Evolutionary conservation across 2,329 filamentous ascomycete genomes (phyloP), one percentile per base, ranked within the genome.

Genomic region (Sphaceloma murrayae): DNA sequence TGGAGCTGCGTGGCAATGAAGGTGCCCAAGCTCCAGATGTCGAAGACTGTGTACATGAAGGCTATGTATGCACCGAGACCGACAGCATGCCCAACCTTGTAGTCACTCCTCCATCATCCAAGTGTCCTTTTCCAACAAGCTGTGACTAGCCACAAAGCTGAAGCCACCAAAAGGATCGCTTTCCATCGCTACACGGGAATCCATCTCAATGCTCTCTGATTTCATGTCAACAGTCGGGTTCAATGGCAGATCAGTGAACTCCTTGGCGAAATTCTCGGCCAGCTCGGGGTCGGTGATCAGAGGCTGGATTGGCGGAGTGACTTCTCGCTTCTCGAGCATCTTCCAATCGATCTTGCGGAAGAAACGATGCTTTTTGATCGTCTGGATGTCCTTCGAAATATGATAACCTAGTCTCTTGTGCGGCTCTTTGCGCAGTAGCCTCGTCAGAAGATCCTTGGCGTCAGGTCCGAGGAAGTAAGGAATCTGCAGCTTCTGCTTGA

Each of bases 321-420:
- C 54, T 63, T 95, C 85, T 26, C 89, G 76, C 19, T 76, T 78
- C 50, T 83, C 86, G 10, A 98, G 74, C 55, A 80, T 82, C 65
- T 79, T 81, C 91, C 91, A 98, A 66, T 98, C 81, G 57, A 98
- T 93, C 68, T 86, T 91, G 58, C 85, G 79, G 75, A 98, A 98
- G 72, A 98, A 98, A 7, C 91, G 78, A 60, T 98, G 91, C 51
- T 80, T 80, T 72, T 94, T 94, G 66, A 98, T 83, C 0, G 73
- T 80, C 45, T 76, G 71, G 39, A 98, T 68, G 53, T 98, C 91
- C 64, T 88, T 89, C 32, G 84, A 82, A 79, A 93, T 94, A 60
- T 83, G 81, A 48, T 79, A 78, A 3, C 91, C 91, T 0, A 98
- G 76, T 11, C 91, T 79, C 67, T 96, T 95, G 57, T 75, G 74